Percentiles rank a stretch among this genome's conserved stretches.
These are phyloP conservation scores for Ophiostoma angusticollis DNA, from an alignment of 2,329 filamentous ascomycete genomes.

Conservation along the genomic window DNA sequence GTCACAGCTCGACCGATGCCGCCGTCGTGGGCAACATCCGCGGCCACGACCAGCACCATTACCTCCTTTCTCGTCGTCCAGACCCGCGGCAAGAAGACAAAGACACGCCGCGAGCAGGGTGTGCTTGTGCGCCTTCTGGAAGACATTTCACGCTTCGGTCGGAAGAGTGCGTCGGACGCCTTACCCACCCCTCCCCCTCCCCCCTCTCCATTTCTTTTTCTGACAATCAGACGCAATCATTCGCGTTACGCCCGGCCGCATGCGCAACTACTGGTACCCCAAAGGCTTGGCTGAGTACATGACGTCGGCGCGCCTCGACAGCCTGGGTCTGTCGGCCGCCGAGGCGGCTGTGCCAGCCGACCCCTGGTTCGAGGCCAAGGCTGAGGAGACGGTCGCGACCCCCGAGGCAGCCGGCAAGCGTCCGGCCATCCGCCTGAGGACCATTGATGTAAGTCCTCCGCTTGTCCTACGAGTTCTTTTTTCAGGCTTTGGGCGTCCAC, in stretches of 20 bases:
- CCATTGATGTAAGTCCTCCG: conserved; percentile 10
- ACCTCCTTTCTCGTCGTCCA: conserved; percentile 17
- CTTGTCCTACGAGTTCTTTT: neutral
- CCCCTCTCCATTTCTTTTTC: neutral
- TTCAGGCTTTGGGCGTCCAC: neutral
- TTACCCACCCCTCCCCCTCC: neutral
- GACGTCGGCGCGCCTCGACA: conserved; percentile 19
- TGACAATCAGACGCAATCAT: conserved; percentile 21
- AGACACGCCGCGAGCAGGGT: conserved; percentile 26
- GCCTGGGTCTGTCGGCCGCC: conserved; percentile 18
- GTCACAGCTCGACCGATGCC: neutral
- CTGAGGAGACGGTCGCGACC: neutral
- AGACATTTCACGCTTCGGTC: conserved; percentile 28
- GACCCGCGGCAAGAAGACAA: conserved; percentile 23
- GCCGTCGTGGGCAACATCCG: neutral
- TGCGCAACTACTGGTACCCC: conserved; percentile 26
- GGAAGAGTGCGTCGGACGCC: conserved; percentile 23
- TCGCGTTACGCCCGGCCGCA: conserved; percentile 22
- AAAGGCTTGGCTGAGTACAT: conserved; percentile 24
- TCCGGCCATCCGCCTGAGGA: neutral
- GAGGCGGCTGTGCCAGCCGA: conserved; percentile 21
- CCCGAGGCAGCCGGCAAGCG: neutral
- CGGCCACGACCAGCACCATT: conserved; percentile 16
- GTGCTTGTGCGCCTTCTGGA: conserved; percentile 31
- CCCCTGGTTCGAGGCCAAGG: conserved; percentile 13